These are phyloP conservation scores for Plasmopara viticola DNA, from an alignment of 352 stramenopile species.

Conservation along the genomic window DNA sequence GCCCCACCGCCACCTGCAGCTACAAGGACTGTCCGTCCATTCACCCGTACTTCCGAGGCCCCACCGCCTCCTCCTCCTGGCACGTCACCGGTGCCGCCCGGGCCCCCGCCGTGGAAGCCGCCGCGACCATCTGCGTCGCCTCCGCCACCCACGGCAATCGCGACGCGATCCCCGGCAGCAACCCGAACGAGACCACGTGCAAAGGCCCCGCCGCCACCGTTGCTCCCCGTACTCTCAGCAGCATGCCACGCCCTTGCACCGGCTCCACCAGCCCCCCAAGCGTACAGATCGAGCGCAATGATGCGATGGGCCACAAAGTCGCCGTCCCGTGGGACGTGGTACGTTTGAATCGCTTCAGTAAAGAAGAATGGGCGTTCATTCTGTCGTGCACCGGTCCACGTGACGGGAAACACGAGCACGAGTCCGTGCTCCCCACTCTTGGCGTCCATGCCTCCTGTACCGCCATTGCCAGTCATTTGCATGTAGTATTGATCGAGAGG, in stretches of 20 bases:
- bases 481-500: conserved; percentile 54
- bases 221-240: conserved; percentile 20
- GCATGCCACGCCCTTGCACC: conserved; percentile 24
- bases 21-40: conserved; percentile 43
- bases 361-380: conserved; percentile 45
- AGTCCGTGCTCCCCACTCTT: conserved; percentile 40
- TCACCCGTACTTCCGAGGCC: conserved; percentile 43
- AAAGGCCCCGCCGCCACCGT: conserved; percentile 72
- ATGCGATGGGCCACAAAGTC: conserved; percentile 26
- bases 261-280: conserved; percentile 72
- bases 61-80: conserved; percentile 59
- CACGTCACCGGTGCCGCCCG: conserved; percentile 48
- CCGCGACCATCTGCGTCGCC: conserved; percentile 31
- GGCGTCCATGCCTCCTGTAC: conserved; percentile 19
- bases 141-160: conserved; percentile 59
- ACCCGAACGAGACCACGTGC: conserved; percentile 46
- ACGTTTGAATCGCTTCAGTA: conserved; percentile 21
- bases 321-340: conserved; percentile 20
- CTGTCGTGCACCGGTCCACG: conserved; percentile 33
- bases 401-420: conserved; percentile 58
- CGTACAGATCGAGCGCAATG: conserved; percentile 59
- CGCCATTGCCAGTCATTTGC: conserved; percentile 43
- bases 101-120: conserved; percentile 63
- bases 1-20: conserved; percentile 66
- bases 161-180: conserved; percentile 32